Percentiles rank a stretch among this genome's conserved stretches.
phyloP scores from a whole-genome alignment of 345 rosid genomes.

The Pistacia integerrima region DNA sequence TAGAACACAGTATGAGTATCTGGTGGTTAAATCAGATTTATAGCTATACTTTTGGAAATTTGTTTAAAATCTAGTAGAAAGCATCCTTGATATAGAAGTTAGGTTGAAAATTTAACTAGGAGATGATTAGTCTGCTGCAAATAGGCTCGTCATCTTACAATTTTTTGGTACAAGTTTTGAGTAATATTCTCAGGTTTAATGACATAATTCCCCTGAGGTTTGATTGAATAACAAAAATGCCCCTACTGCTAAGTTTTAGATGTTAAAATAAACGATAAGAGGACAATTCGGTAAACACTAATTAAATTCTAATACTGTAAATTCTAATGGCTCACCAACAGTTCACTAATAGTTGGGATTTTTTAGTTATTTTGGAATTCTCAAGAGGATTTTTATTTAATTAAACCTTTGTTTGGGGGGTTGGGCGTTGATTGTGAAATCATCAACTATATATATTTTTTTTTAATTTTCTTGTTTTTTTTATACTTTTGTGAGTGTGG shows the following conservation, averaged over 20 bases:
- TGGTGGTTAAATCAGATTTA: not conserved
- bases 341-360: no score
- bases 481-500: not conserved
- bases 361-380: no score
- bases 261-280: no score
- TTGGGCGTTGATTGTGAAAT: not conserved
- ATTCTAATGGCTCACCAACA: no score
- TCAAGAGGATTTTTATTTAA: no score
- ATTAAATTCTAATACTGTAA: no score
- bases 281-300: no score
- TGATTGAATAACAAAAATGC: not conserved
- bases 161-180: not conserved
- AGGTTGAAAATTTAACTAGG: no score
- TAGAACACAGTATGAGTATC: not conserved
- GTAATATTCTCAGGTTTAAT: not conserved
- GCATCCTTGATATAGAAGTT: not conserved
- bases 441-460: not conserved
- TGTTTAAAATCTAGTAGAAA: not conserved
- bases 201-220: not conserved
- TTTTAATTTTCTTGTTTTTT: no score
- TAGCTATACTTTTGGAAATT: not conserved
- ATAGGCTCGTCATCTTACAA: not conserved
- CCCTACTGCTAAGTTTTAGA: no score
- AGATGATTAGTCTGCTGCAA: no score
- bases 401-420: no score